Percentiles rank a stretch among this genome's conserved stretches.
phyloP scores from a whole-genome alignment of 805 yeast genomes.

The Barnettozyma sp. region DNA sequence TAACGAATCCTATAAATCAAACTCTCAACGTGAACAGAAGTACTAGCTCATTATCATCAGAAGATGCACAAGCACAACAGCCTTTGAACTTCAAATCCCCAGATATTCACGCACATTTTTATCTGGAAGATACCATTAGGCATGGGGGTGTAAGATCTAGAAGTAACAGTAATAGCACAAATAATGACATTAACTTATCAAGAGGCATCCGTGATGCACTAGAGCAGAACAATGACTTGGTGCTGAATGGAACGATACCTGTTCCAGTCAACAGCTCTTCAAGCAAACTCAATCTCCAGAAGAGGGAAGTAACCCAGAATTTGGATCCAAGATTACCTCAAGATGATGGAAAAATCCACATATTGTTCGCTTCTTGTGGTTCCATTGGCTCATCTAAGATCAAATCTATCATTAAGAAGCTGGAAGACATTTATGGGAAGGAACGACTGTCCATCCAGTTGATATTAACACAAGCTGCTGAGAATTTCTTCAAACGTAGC shows the following conservation, averaged over 20 bases:
- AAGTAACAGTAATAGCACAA: conserved; percentile 24
- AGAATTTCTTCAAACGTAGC: conserved; percentile 59
- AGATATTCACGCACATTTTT: conserved; percentile 78
- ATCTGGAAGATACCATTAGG: conserved; percentile 59
- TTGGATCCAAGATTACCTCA: conserved; percentile 61
- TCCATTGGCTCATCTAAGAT: conserved; percentile 79
- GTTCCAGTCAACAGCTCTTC: conserved; percentile 6
- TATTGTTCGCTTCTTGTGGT: conserved; percentile 83
- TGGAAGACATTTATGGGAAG: conserved; percentile 72
- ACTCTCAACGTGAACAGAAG: conserved; percentile 13
- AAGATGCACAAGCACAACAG: conserved; percentile 8
- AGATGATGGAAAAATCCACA: conserved; percentile 85
- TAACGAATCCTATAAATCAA: neutral
- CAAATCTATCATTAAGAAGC: conserved; percentile 68
- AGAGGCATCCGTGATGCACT: conserved; percentile 13
- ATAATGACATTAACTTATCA: conserved; percentile 10
- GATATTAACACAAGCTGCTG: conserved; percentile 79
- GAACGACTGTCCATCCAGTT: conserved; percentile 77
- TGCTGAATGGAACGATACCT: conserved; percentile 1
- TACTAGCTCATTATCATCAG: conserved; percentile 19
- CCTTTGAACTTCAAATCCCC: conserved; percentile 30
- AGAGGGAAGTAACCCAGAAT: conserved; percentile 39
- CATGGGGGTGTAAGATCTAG: conserved; percentile 33
- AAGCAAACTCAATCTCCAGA: conserved; percentile 13
- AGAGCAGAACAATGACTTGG: conserved; percentile 5